A percentile compares a stretch with the other conserved stretches of the same genome.
phyloP scores from a whole-genome alignment of 768 basidiomycete genomes.

The Kwoniella sp. region DNA sequence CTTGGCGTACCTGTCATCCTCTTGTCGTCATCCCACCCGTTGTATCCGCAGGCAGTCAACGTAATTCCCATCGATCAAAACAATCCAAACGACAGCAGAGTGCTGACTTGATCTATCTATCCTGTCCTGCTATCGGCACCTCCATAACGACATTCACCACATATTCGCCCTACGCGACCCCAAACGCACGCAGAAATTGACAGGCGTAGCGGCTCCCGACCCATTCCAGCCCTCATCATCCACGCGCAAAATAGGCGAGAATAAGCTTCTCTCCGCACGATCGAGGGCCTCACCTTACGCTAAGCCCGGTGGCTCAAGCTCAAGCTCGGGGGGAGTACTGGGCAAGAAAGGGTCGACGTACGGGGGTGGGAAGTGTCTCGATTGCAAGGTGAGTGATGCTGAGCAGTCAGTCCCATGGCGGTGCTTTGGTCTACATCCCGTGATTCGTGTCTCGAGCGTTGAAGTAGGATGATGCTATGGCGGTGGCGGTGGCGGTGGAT shows the following conservation, averaged over 20 bases:
- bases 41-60: too few relatives aligned
- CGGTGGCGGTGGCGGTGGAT: too few relatives aligned
- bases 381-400: conserved; percentile 50
- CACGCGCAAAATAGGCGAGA: conserved; percentile 55
- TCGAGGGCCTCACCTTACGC: conserved; percentile 46
- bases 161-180: not conserved
- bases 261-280: conserved; percentile 53
- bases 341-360: conserved; percentile 34
- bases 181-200: conserved; percentile 39
- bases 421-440: not conserved
- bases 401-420: not conserved
- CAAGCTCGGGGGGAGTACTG: not conserved
- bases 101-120: not conserved
- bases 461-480: conserved; percentile 50
- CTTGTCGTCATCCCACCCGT: too few relatives aligned
- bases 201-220: conserved; percentile 55
- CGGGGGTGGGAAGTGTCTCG: conserved; percentile 52
- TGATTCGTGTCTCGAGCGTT: conserved; percentile 30
- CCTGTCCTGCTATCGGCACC: too few relatives aligned
- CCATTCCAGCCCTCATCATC: conserved; percentile 52
- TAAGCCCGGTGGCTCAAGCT: conserved; percentile 25
- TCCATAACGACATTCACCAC: too few relatives aligned
- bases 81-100: too few relatives aligned
- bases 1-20: too few relatives aligned
- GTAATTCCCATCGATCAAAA: too few relatives aligned